Evolutionary conservation across 2,329 filamentous ascomycete genomes (phyloP).

Genomic region (Claviceps fusiformis): DNA sequence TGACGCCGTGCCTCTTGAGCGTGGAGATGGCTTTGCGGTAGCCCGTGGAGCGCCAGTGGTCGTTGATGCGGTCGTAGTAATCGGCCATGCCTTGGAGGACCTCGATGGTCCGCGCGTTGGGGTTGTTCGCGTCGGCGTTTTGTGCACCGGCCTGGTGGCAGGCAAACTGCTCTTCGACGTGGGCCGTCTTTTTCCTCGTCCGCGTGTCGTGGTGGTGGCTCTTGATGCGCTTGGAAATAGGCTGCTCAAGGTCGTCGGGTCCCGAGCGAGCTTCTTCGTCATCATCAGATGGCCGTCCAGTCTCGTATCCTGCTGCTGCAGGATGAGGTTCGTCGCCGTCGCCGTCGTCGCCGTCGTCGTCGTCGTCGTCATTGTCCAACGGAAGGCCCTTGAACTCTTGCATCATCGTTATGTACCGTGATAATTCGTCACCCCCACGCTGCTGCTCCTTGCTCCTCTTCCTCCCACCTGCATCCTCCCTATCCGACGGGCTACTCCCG

Average conservation of each 20-base stretch:
- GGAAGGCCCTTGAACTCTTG: slow-evolving; percentile 47
- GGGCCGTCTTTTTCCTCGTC: slow-evolving; percentile 13
- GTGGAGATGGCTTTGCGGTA: slow-evolving; percentile 69
- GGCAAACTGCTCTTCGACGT: slow-evolving; percentile 36
- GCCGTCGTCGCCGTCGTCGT: slow-evolving; percentile 21
- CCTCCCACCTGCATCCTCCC: background rate
- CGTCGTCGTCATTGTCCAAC: slow-evolving; percentile 36
- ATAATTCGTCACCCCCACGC: slow-evolving; percentile 38
- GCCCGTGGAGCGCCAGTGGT: slow-evolving; percentile 61
- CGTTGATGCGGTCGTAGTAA: slow-evolving; percentile 61
- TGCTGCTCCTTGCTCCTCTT: too few species aligned
- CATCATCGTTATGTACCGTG: slow-evolving; percentile 49
- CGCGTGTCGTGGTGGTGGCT: background rate
- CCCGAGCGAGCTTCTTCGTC: background rate
- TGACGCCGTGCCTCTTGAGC: slow-evolving; percentile 49
- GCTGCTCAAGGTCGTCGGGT: background rate
- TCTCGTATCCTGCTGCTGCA: background rate
- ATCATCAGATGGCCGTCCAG: slow-evolving; percentile 3
- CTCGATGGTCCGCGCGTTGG: slow-evolving; percentile 64
- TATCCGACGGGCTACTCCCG: background rate
- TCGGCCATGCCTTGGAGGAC: slow-evolving; percentile 66
- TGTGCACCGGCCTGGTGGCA: slow-evolving; percentile 40
- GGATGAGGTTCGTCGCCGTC: slow-evolving; percentile 28
- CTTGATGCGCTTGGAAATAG: background rate
- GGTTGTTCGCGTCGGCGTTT: slow-evolving; percentile 36